These are phyloP conservation scores for Chenopodium suecicum DNA, from an alignment of 148 eudicot species.

Conservation along the genomic window DNA sequence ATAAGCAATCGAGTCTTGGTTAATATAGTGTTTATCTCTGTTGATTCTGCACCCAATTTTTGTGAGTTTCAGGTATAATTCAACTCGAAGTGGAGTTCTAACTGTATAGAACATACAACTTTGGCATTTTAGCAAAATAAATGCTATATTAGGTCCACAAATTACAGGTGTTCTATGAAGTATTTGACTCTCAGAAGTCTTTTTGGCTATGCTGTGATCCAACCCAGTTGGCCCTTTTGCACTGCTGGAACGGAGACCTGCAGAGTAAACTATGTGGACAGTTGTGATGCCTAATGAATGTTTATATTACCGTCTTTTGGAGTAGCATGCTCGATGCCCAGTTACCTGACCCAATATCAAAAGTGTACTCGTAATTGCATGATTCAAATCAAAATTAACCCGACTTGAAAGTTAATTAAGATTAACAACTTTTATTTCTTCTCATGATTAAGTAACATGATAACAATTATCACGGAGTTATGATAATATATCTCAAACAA, in stretches of 20 bases:
- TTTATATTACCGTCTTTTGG: too few relatives aligned
- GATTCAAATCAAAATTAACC: too few relatives aligned
- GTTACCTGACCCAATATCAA: too few relatives aligned
- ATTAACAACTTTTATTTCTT: too few relatives aligned
- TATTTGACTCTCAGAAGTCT: neutral
- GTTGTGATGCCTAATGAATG: neutral
- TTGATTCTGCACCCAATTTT: slow-evolving; percentile 6
- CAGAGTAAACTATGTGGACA: neutral
- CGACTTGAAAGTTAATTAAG: too few relatives aligned
- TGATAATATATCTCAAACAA: neutral
- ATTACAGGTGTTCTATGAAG: neutral
- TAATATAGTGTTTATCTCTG: slow-evolving; percentile 18
- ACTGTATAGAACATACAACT: neutral
- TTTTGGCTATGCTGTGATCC: neutral
- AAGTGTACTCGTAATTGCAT: too few relatives aligned
- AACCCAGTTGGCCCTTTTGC: neutral
- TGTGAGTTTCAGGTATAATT: slow-evolving; percentile 17
- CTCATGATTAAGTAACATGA: too few relatives aligned
- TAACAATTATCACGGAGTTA: too few relatives aligned
- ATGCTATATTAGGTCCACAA: neutral
- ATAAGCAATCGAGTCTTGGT: slow-evolving; percentile 14
- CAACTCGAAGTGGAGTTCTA: slow-evolving; percentile 4
- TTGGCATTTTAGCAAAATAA: neutral
- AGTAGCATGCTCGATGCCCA: too few relatives aligned
- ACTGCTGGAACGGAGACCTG: neutral